Evolutionary conservation across 257 asterid species (phyloP).

Genomic region (Handroanthus guayacan): DNA sequence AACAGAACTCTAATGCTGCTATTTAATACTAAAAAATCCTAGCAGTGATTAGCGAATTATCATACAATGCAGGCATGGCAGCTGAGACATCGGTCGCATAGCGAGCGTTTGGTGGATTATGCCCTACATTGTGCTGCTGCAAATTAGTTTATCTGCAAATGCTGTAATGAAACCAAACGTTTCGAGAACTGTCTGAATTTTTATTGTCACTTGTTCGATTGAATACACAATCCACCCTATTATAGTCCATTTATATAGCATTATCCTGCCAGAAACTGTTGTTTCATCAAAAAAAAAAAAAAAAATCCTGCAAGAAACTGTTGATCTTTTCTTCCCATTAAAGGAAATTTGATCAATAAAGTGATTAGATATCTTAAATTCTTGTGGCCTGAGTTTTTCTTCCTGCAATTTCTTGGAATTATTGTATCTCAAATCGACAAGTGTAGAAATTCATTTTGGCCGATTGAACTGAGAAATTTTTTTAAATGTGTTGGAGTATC

Average conservation of each 20-base stretch:
- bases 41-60: slow-evolving; percentile 1
- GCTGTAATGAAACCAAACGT: not conserved
- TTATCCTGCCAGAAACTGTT: not conserved
- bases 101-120: slow-evolving; percentile 41
- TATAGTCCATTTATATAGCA: not conserved
- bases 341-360: not conserved
- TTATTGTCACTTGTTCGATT: not conserved
- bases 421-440: too few relatives aligned
- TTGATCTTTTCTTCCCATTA: not conserved
- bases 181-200: not conserved
- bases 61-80: slow-evolving; percentile 54
- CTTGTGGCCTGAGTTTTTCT: too few relatives aligned
- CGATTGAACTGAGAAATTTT: too few relatives aligned
- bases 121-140: slow-evolving; percentile 50
- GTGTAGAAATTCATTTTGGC: too few relatives aligned
- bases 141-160: slow-evolving; percentile 20
- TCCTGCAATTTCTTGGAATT: too few relatives aligned
- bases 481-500: too few relatives aligned
- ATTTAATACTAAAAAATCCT: not conserved
- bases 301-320: not conserved
- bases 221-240: not conserved
- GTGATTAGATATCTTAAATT: not conserved
- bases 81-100: slow-evolving; percentile 45
- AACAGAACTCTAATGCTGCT: not conserved
- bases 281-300: too few relatives aligned